These are phyloP conservation scores for Lathyrus aphaca DNA, from an alignment of 306 rosid genomes.

Conservation along the genomic window DNA sequence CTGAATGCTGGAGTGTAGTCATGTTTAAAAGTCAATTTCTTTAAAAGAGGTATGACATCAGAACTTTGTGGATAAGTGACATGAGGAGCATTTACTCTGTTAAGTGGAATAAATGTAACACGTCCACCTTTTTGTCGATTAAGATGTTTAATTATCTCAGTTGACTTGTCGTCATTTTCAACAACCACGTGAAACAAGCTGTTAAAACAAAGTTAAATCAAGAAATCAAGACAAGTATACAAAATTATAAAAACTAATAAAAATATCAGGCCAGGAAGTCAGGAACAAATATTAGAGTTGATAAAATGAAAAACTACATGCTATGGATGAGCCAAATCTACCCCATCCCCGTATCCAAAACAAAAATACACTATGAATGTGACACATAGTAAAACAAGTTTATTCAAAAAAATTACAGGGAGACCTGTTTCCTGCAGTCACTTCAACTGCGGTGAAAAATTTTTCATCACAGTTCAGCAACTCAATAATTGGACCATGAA, in stretches of 20 bases:
- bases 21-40: slow-evolving; percentile 64
- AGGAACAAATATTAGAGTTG: slow-evolving; percentile 14
- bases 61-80: slow-evolving; percentile 82
- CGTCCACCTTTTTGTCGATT: slow-evolving; percentile 89
- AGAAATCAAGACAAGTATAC: slow-evolving; percentile 28
- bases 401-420: slow-evolving; percentile 5
- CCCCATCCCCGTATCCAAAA: slow-evolving; percentile 1
- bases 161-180: slow-evolving; percentile 83
- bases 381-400: neutral
- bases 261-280: slow-evolving; percentile 14
- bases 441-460: slow-evolving; percentile 95
- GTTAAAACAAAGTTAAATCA: slow-evolving; percentile 43
- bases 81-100: slow-evolving; percentile 83
- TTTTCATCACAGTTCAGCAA: slow-evolving; percentile 88
- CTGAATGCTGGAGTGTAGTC: slow-evolving; percentile 70
- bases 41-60: slow-evolving; percentile 84
- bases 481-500: slow-evolving; percentile 93
- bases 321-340: slow-evolving; percentile 3
- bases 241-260: slow-evolving; percentile 10
- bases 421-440: slow-evolving; percentile 96
- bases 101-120: slow-evolving; percentile 93
- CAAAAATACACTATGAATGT: slow-evolving; percentile 26
- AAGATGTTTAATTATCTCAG: slow-evolving; percentile 93
- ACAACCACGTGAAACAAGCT: slow-evolving; percentile 99
- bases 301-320: neutral